Base-by-base conservation (phyloP, 2,329 filamentous ascomycete species). In the Epichloe sp. region DNA sequence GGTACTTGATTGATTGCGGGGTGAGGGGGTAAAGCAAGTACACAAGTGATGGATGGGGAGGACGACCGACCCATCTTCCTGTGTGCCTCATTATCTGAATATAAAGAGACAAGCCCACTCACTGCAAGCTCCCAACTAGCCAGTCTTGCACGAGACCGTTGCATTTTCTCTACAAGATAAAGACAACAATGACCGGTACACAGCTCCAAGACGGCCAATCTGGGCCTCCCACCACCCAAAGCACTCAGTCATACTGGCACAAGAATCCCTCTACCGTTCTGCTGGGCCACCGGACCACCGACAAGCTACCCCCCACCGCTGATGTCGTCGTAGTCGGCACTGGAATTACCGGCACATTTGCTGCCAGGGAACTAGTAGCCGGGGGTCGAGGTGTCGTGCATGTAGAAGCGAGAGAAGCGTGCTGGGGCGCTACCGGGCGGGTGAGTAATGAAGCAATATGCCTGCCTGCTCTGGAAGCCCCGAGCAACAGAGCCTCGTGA, bases 371-470 rank as follows among this genome's bases (percentile, higher is more conserved):
- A 60, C 70, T 88, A 48, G 76, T 68, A 60, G 72, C 69, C 52
- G 69, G 65, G 40, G 70, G 73, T 5, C 68, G 74, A 53, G 72
- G 68, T n/a, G 76, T 89, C 7, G 72, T 90, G 5, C 76, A 90
- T 71, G 72, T 91, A 5, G 86, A 91, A 67, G 86, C 86, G 14
- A 74, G 86, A 59, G 86, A 90, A 69, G 85, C 82, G 4, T 90
- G 86, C 61, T 89, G 79, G 78, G 86, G 86, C 17, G 86, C 86
- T n/a, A 91, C 86, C 1, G 86, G 86, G n/a, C 70, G 86, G 61
- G 83, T 86, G 61, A 73, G 80, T 72, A 15, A 4, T 14, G 8
- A 8, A 26, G 17, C n/a, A 50, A 19, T 26, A 8, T 45, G 34
- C 11, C 34, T 45, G 34, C 11, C 34, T 26, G 17, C 5, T 19